Evolutionary conservation across 345 rosid species (phyloP), one percentile per base, ranked within the genome.

Genomic region (Rhizophora mangle): DNA sequence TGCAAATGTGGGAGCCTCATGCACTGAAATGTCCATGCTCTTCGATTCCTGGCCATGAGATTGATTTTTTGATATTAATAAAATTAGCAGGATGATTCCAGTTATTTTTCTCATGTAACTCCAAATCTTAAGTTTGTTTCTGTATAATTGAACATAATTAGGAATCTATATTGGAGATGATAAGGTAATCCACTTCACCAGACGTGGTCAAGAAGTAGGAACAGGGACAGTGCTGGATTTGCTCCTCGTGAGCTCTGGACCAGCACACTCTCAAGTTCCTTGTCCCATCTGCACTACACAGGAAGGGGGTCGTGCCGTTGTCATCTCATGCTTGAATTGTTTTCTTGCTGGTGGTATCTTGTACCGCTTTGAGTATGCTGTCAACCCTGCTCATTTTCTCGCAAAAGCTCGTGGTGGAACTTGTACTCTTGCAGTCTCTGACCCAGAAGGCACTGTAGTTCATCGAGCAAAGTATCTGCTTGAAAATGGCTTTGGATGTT

Each of bases 371-470:
- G 84, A 85, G 82, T 95, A 95, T 74, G 83, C 88, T 0, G 99
- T 92, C 62, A 84, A 55, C 36, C 88, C 93, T 0, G 90, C 96
- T 65, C 86, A 82, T 75, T 94, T 89, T 67, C 82, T 94, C 0
- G 90, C 92, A 8, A 91, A 89, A 78, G 96, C 94, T 11, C 89
- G 98, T 2, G 98, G 96, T 10, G 96, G 96, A 65, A 94, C 99
- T 47, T 91, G 98, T 77, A 88, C 97, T 6, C 95, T 86, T n/a
- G 93, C 93, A 0, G 88, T 78, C 37, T 57, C 96, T 0, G 93
- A 89, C 69, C 81, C 82, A 0, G 26, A 76, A 24, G 90, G 83
- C 3, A 6, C 75, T 2, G 88, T 84, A 19, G 83, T 87, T 47
- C 91, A 89, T 72, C 85, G 96, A 1, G 97, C 97, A 30, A 84